Percentiles rank a stretch among this genome's conserved stretches.
Evolutionary conservation across 352 stramenopile species (phyloP).

Genomic region (Phytophthora podocarpi): DNA sequence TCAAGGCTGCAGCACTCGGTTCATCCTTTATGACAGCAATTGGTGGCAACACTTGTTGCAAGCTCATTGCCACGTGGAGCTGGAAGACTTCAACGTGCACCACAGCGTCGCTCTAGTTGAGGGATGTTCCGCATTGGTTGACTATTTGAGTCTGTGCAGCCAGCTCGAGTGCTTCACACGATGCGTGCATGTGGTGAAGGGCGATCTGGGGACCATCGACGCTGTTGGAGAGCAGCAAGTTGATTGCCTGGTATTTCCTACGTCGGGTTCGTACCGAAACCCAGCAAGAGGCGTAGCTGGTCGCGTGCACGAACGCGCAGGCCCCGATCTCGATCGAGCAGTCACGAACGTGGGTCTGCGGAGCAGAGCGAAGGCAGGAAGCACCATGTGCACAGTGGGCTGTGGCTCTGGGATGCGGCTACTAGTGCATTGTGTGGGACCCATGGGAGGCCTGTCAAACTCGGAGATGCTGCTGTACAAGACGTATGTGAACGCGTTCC

Average conservation of each 20-base stretch:
- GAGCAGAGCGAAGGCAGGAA: constrained; percentile 1
- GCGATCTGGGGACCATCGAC: constrained; percentile 49
- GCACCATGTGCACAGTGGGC: constrained; percentile 49
- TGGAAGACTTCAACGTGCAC: constrained; percentile 7
- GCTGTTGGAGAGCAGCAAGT: constrained; percentile 31
- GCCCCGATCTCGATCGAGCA: constrained; percentile 19
- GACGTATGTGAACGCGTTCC: constrained; percentile 58
- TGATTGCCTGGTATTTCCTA: constrained; percentile 73
- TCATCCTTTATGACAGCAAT: constrained; percentile 6
- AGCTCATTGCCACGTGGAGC: constrained; percentile 18
- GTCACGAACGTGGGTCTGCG: constrained; percentile 16
- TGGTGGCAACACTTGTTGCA: constrained; percentile 32
- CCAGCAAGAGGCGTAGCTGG: constrained; percentile 47
- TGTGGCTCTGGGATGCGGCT: constrained; percentile 46
- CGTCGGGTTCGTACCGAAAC: constrained; percentile 44
- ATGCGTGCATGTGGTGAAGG: constrained; percentile 43
- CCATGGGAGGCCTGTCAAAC: neutral
- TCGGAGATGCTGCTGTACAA: constrained; percentile 44
- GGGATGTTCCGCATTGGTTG: constrained; percentile 30
- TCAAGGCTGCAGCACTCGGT: neutral
- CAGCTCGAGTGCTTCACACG: constrained; percentile 46
- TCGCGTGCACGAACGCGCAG: constrained; percentile 57
- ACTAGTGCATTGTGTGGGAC: constrained; percentile 69
- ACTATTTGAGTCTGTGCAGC: constrained; percentile 51
- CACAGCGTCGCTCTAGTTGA: constrained; percentile 6